Base-by-base conservation (phyloP, 2,329 filamentous ascomycete genomes). In the Trichophyton schoenleinii region DNA sequence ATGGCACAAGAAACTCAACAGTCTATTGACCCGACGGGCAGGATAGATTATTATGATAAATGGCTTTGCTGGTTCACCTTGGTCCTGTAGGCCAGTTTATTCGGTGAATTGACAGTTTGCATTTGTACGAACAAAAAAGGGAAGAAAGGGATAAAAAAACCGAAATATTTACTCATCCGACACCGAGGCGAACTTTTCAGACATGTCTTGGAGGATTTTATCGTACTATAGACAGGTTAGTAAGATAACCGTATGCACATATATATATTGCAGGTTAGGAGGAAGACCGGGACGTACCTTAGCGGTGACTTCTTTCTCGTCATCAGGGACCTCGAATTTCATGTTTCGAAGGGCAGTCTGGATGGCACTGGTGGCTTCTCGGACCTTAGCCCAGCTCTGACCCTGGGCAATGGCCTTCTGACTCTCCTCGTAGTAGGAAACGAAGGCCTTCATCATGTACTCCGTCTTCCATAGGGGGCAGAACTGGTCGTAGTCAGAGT, bases 361-460 rank as follows among this genome's bases (percentile, higher is more conserved):
- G 68, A 97, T 85, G 25, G 96, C 92, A 62, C 82, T 80, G 11
- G 94, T 99, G 38, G 88, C 85, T 70, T 99, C 94, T 67, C 92
- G 86, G 61, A 99, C 87, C 83, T 95, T 96, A 72, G 81, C 79
- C 94, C 94, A 99, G 76, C 80, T 87, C 77, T 92, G 88, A 64
- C 94, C 94, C 75, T 96, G 90, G 4, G 88, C 82, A 71, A 99
- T 83, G 5, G 90, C 91, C 83, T 96, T 97, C 75, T 97, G 92
- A 25, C 90, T 87, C 80, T 99, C 94, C 70, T 99, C 95, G 74
- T 96, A 90, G 83, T 92, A 99, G 62, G 87, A 89, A 81, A 99
- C 89, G 86, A 99, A 97, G 66, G 90, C 87, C 83, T 95, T 96
- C 94, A 99, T 99, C 94, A 99, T 97, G 87, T 94, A 99, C 75